Conservation (phyloP, 371 early-diverging fungal species). For the Circinella minor region DNA sequence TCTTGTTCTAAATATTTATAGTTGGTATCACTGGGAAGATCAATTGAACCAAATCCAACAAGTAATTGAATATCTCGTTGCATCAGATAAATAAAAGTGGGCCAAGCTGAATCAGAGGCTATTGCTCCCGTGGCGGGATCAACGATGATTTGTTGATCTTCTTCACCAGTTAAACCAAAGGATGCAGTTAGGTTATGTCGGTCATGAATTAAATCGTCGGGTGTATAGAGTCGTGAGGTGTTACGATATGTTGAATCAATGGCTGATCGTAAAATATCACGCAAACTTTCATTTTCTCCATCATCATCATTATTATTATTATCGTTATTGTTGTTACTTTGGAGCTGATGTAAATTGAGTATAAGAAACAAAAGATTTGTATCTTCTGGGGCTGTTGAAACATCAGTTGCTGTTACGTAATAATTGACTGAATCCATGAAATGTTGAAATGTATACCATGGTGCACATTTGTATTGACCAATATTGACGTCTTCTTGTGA, state of each 20-base stretch:
- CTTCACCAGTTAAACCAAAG: slow-evolving; percentile 9
- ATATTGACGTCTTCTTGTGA: slow-evolving; percentile 16
- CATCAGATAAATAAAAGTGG: slow-evolving; percentile 37
- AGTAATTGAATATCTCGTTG: slow-evolving; percentile 30
- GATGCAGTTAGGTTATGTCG: slow-evolving; percentile 15
- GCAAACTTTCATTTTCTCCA: not conserved
- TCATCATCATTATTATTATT: not conserved
- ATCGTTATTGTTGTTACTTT: slow-evolving; percentile 4
- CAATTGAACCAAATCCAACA: slow-evolving; percentile 34
- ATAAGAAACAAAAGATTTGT: slow-evolving; percentile 33
- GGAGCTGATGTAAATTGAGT: slow-evolving; percentile 36
- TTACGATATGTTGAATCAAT: slow-evolving; percentile 11
- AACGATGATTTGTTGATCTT: slow-evolving; percentile 11
- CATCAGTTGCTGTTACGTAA: slow-evolving; percentile 25
- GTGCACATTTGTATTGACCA: slow-evolving; percentile 23
- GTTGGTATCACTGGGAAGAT: slow-evolving; percentile 8
- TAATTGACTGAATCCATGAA: slow-evolving; percentile 32
- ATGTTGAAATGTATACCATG: slow-evolving; percentile 24
- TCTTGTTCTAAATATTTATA: slow-evolving; percentile 26
- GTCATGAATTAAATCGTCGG: slow-evolving; percentile 8
- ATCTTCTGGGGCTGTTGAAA: slow-evolving; percentile 10
- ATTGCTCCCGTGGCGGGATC: not conserved
- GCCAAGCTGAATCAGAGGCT: slow-evolving; percentile 27
- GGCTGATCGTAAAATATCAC: slow-evolving; percentile 16
- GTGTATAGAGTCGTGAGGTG: slow-evolving; percentile 18